Evolutionary conservation across 2,329 filamentous ascomycete genomes (phyloP), one percentile per base, ranked within the genome.

Genomic region (Fusarium sp.): DNA sequence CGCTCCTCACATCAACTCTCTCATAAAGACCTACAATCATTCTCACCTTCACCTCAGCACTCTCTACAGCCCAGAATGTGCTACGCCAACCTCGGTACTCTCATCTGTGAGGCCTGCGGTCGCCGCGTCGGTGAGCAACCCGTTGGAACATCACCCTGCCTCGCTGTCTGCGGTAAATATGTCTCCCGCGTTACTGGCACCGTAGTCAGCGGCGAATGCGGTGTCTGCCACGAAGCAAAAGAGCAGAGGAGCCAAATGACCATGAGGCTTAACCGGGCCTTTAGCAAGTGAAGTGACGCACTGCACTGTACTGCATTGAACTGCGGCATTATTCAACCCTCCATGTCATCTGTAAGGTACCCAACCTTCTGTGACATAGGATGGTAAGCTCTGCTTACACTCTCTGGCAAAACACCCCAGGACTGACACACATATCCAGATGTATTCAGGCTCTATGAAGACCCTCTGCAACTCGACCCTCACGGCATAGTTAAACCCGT

Each of bases 141-240:
- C 26, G 41, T 69, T 23, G 73, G 74, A 48, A 72, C 66, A 29
- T 67, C 74, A 29, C 69, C 71, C 18, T 75, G 74, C 54, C 47
- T 64, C 47, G 31, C 63, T 23, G 69, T 60, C 47, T 75, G 74
- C 55, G 74, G 74, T 38, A 75, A 75, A 68, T 75, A 72, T 46
- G 63, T 75, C 53, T 75, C 72, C 35, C 66, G 69, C 20, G 69
- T 74, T 42, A 75, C 74, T n/a, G 59, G 52, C 24, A 62, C 66
- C 38, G 66, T 67, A 15, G 66, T 75, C 31, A 50, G 62, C 35
- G 71, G 67, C 58, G 72, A 76, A 63, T 75, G 74, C 49, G 60
- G 57, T 33, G 74, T 75, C 20, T 75, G 74, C 26, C 58, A 62
- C 33, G 62, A 71, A 12, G 68, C 66, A 50, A 66, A 67, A 33